Percentiles rank a stretch among this genome's conserved stretches.
These are phyloP conservation scores for Lepidopterella palustris DNA, from an alignment of 495 filamentous ascomycete species.

Conservation along the genomic window DNA sequence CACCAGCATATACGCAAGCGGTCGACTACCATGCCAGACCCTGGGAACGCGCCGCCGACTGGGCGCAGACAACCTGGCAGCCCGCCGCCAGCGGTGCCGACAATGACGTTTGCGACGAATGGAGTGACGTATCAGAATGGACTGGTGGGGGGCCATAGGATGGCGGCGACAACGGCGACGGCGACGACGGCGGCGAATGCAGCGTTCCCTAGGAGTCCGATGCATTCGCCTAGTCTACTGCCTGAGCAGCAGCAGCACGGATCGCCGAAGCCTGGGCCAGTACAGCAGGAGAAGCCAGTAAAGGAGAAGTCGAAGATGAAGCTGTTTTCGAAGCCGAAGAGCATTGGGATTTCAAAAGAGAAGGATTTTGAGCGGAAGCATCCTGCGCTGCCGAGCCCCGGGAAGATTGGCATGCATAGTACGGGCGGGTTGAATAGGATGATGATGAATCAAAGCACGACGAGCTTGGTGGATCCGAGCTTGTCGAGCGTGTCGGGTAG, in stretches of 20 bases:
- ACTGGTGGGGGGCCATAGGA: slow-evolving; percentile 54
- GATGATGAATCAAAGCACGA: slow-evolving; percentile 69
- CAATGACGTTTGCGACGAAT: slow-evolving; percentile 45
- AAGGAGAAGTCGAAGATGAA: slow-evolving; percentile 85
- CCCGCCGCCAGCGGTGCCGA: slow-evolving; percentile 43
- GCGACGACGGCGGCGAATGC: slow-evolving; percentile 76
- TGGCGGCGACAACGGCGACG: slow-evolving; percentile 74
- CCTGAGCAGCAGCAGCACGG: slow-evolving; percentile 24
- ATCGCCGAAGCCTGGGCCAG: slow-evolving; percentile 13
- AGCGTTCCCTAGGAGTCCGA: slow-evolving; percentile 66
- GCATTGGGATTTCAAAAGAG: slow-evolving; percentile 69
- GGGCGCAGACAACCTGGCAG: slow-evolving; percentile 48
- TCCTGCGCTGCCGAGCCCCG: slow-evolving; percentile 70
- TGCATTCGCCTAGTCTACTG: slow-evolving; percentile 31
- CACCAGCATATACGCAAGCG: slow-evolving; percentile 58
- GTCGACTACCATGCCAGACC: slow-evolving; percentile 57
- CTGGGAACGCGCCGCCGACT: slow-evolving; percentile 39
- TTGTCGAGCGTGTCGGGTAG: slow-evolving; percentile 55
- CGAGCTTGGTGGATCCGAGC: slow-evolving; percentile 59
- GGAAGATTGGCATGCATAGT: slow-evolving; percentile 61
- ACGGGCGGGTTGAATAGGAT: slow-evolving; percentile 49
- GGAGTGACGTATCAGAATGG: slow-evolving; percentile 60
- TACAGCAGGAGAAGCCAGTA: slow-evolving; percentile 49
- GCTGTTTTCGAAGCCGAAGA: slow-evolving; percentile 83
- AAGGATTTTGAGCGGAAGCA: slow-evolving; percentile 54